phyloP scores from a whole-genome alignment of 2,329 filamentous ascomycete species.

The Sphaerulina populicola region DNA sequence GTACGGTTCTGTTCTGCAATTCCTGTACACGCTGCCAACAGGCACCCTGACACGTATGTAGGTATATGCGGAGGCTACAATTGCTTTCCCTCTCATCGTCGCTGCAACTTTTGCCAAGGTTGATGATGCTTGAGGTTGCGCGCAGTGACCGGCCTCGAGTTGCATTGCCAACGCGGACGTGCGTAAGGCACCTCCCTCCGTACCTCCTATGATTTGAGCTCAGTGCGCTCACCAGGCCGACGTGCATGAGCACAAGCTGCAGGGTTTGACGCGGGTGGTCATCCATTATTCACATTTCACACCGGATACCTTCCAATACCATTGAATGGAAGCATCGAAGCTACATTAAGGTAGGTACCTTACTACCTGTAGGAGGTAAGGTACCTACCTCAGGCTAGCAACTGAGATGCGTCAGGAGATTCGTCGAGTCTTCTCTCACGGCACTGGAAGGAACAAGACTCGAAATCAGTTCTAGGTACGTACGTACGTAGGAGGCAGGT shows the following conservation, averaged over 20 bases:
- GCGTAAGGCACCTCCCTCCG: constrained; percentile 15
- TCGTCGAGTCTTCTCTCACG: constrained; percentile 28
- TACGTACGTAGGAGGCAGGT: no score
- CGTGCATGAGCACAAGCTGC: constrained; percentile 7
- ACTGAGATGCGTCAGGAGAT: constrained; percentile 31
- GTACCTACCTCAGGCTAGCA: no score
- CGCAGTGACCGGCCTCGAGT: constrained; percentile 1
- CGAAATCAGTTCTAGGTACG: neutral
- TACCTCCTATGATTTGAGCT: no score
- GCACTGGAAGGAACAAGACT: neutral
- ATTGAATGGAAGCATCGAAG: no score
- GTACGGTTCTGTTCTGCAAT: constrained; percentile 38
- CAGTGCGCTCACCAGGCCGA: constrained; percentile 7
- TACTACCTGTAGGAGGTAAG: no score
- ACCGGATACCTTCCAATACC: no score
- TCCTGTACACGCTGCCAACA: no score
- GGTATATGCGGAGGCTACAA: constrained; percentile 59
- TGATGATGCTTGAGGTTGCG: constrained; percentile 7
- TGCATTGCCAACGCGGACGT: constrained; percentile 11
- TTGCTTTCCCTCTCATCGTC: constrained; percentile 60
- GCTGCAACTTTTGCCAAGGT: constrained; percentile 55
- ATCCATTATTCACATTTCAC: neutral
- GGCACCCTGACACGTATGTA: constrained; percentile 17
- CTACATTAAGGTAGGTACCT: no score
- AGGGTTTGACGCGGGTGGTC: constrained; percentile 10